Conservation (phyloP, 257 asterid species). For the Scutellaria barbata region DNA sequence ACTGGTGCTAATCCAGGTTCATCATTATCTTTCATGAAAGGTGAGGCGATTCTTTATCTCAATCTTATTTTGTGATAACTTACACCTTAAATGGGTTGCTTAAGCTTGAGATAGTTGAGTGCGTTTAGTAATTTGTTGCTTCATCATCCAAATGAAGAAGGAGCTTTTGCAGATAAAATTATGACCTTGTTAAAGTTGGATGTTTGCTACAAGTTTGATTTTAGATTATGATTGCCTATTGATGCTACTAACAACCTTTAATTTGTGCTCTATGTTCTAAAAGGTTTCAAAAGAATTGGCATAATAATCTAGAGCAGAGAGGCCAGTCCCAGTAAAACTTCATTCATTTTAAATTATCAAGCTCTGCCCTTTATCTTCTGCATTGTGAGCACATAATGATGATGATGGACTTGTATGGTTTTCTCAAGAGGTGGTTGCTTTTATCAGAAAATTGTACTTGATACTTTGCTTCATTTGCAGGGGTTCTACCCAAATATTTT, state of each 20-base stretch:
- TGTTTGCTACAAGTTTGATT: not conserved
- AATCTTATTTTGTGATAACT: slow-evolving; percentile 24
- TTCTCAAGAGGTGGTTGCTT: not conserved
- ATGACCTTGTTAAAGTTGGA: not conserved
- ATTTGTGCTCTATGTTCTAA: not conserved
- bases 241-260: slow-evolving; percentile 19
- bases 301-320: slow-evolving; percentile 9
- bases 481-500: slow-evolving; percentile 87
- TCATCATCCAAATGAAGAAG: slow-evolving; percentile 21
- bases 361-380: slow-evolving; percentile 4
- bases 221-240: slow-evolving; percentile 5
- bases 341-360: slow-evolving; percentile 18
- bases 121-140: slow-evolving; percentile 23
- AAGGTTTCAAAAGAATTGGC: not conserved
- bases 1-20: slow-evolving; percentile 83
- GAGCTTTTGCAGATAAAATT: not conserved
- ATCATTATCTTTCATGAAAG: slow-evolving; percentile 90
- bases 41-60: slow-evolving; percentile 42
- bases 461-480: slow-evolving; percentile 47
- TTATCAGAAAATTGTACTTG: not conserved
- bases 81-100: slow-evolving; percentile 19
- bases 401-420: not conserved
- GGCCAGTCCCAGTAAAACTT: not conserved
- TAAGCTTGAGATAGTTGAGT: slow-evolving; percentile 29
- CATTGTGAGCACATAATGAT: not conserved